phyloP scores from a whole-genome alignment of 2,329 filamentous ascomycete genomes.

The Trichoderma asperellum region DNA sequence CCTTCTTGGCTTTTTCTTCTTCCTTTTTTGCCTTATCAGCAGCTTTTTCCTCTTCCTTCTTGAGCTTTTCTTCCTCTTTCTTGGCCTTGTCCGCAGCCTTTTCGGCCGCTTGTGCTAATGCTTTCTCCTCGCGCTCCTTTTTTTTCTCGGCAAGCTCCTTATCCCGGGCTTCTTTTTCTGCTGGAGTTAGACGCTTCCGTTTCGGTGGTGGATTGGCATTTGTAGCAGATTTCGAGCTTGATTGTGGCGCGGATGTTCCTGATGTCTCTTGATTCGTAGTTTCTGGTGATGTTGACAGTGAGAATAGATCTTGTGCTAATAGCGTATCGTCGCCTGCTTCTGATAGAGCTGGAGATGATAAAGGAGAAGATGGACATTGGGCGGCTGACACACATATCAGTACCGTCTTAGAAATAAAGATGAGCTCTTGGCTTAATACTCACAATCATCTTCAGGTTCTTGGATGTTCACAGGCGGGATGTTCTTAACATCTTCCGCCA shows the following conservation, averaged over 20 bases:
- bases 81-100: constrained; percentile 47
- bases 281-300: constrained; percentile 41
- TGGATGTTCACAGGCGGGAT: constrained; percentile 30
- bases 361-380: constrained; percentile 38
- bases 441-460: constrained; percentile 35
- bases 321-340: constrained; percentile 50
- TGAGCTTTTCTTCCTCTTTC: constrained; percentile 47
- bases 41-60: constrained; percentile 45
- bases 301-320: constrained; percentile 41
- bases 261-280: constrained; percentile 31
- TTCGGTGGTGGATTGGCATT: constrained; percentile 44
- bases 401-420: constrained; percentile 33
- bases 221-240: constrained; percentile 33
- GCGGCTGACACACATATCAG: background rate
- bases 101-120: constrained; percentile 42
- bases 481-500: constrained; percentile 32
- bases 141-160: constrained; percentile 40
- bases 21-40: constrained; percentile 46
- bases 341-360: constrained; percentile 44
- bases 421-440: constrained; percentile 29
- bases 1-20: constrained; percentile 46
- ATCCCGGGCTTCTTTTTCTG: constrained; percentile 43
- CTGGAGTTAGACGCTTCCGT: constrained; percentile 47
- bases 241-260: constrained; percentile 13
- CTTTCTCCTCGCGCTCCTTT: constrained; percentile 43